Base-by-base conservation (phyloP, 164 flowering plant species). In the Amborella trichopoda region DNA sequence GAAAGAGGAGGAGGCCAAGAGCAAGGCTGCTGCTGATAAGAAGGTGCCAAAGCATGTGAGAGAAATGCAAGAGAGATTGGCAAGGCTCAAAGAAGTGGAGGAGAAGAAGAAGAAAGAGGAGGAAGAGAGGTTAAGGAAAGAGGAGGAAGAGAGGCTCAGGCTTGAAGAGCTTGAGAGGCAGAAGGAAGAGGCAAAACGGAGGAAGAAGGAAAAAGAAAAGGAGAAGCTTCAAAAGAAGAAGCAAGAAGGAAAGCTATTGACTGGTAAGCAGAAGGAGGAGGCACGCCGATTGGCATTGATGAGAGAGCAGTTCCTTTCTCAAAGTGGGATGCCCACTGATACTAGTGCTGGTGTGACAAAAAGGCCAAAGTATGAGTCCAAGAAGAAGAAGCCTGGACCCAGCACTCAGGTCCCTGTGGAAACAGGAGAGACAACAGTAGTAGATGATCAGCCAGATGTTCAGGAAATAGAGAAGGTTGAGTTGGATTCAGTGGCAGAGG, bases 51-150 rank as follows among this genome's bases (percentile, higher is more conserved):
- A 88, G 64, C 89, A 78, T 68, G 93, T 93, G 5, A 80, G 94
- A 61, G 96, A 93, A 74, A 93, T 88, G 95, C 99, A 85, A 54
- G 96, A 93, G 62, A 76, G 76, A 44, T 62, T 93, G 42, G 91
- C 94, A 20, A 74, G 81, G 61, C 64, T 73, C n/a, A 74, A 79
- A 62, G 99, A 88, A 58, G 76, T 75, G 5, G 96, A 85, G 55
- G 96, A 93, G 65, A 77, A 68, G 60, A 68, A 70, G 65, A 76
- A 73, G 55, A 76, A 72, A 62, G 99, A 93, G 65, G 95, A 85
- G 49, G 96, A 88, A 63, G 99, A 93, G 69, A 77, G 46, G 61
- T 44, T 71, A 42, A 79, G 79, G 64, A 82, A 71, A 65, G 99
- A 93, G 59, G 96, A 93, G 53, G 99, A 93, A 65, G 96, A 84